These are phyloP conservation scores for Nannochloris sp. DNA, from an alignment of 139 green algal species.

Conservation along the genomic window DNA sequence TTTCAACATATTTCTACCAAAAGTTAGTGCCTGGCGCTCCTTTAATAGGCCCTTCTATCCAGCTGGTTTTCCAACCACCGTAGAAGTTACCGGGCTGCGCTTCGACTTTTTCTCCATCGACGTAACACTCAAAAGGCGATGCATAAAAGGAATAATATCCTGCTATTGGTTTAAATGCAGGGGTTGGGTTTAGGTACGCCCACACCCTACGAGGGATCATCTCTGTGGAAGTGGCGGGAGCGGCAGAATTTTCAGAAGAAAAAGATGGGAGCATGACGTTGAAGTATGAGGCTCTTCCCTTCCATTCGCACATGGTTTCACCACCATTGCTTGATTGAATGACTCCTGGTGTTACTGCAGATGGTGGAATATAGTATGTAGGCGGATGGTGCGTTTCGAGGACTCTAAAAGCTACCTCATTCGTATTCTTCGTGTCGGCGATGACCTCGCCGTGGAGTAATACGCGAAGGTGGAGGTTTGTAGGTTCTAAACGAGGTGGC, in stretches of 20 bases:
- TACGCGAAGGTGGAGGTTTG: neutral
- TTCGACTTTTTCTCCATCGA: constrained; percentile 33
- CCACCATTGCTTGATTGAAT: constrained; percentile 1
- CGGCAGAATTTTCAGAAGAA: neutral
- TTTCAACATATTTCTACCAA: too few relatives aligned
- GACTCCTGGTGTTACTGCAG: neutral
- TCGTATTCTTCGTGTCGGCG: neutral
- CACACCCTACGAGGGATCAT: constrained; percentile 15
- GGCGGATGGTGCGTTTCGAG: constrained; percentile 1
- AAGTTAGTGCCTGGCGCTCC: constrained; percentile 25
- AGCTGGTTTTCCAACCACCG: constrained; percentile 37
- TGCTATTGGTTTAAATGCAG: constrained; percentile 26
- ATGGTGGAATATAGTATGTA: constrained; percentile 25
- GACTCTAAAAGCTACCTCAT: constrained; percentile 1
- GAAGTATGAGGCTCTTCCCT: constrained; percentile 36
- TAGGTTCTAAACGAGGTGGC: neutral
- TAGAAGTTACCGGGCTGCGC: constrained; percentile 42
- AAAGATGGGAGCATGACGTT: constrained; percentile 18
- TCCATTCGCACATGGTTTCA: constrained; percentile 46
- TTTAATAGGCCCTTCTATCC: constrained; percentile 42
- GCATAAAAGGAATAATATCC: constrained; percentile 37
- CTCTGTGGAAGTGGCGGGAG: neutral
- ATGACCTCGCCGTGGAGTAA: neutral
- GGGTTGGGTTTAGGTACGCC: constrained; percentile 36
- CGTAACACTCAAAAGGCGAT: constrained; percentile 25